Conservation (phyloP, 768 basidiomycete genomes). For the Fomitopsis serialis region DNA sequence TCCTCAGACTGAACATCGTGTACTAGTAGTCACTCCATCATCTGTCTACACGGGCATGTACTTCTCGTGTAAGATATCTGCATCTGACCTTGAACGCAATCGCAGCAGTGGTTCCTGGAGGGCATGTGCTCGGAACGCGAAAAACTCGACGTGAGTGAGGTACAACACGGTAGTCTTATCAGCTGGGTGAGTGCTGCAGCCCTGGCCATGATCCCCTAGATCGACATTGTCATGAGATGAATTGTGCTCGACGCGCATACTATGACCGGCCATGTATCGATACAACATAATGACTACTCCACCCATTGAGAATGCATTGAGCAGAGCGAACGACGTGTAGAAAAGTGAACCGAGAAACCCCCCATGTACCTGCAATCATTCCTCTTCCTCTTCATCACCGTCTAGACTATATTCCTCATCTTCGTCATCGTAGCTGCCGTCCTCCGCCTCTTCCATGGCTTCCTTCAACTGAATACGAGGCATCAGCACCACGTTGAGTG, state of each 20-base stretch:
- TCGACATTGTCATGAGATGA: too few species aligned
- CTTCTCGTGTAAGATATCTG: too few species aligned
- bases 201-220: too few species aligned
- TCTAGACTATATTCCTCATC: constrained; percentile 16
- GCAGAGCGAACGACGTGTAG: neutral
- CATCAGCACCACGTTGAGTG: neutral
- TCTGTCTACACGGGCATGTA: too few species aligned
- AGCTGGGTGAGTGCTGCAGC: too few species aligned
- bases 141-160: too few species aligned
- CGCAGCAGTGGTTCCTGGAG: too few species aligned
- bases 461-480: constrained; percentile 59
- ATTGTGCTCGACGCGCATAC: too few species aligned
- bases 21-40: too few species aligned
- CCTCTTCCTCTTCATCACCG: constrained; percentile 4
- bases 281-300: neutral
- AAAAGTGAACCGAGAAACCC: neutral
- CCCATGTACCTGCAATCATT: neutral
- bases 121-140: too few species aligned
- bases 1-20: neutral
- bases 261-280: neutral
- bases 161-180: too few species aligned
- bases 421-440: constrained; percentile 32
- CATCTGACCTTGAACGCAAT: too few species aligned
- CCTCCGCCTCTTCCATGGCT: constrained; percentile 69
- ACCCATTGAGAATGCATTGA: neutral